Conservation (phyloP, 345 rosid species). For the Salix koriyanagi region DNA sequence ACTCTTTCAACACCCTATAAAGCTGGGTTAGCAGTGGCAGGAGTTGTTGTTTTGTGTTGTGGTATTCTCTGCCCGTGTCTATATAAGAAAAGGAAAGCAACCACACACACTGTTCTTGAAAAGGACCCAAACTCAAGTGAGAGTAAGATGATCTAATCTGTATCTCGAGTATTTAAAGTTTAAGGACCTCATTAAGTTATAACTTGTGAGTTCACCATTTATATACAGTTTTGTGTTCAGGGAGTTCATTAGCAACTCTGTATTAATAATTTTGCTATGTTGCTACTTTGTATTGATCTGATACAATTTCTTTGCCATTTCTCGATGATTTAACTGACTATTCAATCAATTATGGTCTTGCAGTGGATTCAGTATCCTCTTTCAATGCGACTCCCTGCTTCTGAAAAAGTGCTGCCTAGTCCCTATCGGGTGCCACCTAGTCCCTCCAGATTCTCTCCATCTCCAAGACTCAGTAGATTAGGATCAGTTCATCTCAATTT, state of each 20-base stretch:
- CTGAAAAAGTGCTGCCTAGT: slow-evolving; percentile 66
- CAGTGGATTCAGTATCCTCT: slow-evolving; percentile 59
- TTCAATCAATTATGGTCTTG: slow-evolving; percentile 21
- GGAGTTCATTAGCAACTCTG: neutral
- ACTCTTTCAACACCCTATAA: slow-evolving; percentile 20
- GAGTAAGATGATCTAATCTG: slow-evolving; percentile 16
- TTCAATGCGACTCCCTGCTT: slow-evolving; percentile 44
- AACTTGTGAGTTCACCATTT: neutral
- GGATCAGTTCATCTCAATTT: slow-evolving; percentile 63
- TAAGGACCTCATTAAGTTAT: neutral
- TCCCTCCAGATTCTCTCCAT: slow-evolving; percentile 71
- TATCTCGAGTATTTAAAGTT: neutral
- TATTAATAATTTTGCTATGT: neutral
- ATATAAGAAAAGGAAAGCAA: slow-evolving; percentile 54
- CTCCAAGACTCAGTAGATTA: slow-evolving; percentile 63
- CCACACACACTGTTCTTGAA: slow-evolving; percentile 46
- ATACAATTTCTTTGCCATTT: neutral
- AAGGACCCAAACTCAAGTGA: slow-evolving; percentile 66
- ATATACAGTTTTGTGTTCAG: slow-evolving; percentile 1
- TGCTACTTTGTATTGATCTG: neutral
- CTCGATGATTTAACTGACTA: neutral
- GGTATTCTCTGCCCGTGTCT: slow-evolving; percentile 56
- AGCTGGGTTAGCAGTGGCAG: slow-evolving; percentile 49
- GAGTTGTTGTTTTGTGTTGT: slow-evolving; percentile 50
- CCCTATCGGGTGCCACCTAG: slow-evolving; percentile 79